Conservation (phyloP, 768 basidiomycete genomes). For the Chalciporus piperatus region DNA sequence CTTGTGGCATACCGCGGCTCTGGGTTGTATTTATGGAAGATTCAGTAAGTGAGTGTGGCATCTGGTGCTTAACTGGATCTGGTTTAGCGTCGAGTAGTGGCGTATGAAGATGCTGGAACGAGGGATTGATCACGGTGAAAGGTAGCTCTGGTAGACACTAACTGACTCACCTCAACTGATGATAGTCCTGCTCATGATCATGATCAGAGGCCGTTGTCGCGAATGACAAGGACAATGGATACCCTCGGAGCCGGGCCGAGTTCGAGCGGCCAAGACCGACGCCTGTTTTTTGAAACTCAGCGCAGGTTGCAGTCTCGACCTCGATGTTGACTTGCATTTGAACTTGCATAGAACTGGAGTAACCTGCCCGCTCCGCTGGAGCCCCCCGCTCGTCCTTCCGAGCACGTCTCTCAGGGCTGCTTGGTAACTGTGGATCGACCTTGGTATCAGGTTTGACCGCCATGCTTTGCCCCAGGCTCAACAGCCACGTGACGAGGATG, state of each 20-base stretch:
- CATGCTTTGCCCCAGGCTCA: background rate
- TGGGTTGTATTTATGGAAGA: background rate
- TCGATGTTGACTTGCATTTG: background rate
- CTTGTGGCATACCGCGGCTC: background rate
- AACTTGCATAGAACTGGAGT: background rate
- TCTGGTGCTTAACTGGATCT: background rate
- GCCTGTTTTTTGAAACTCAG: background rate
- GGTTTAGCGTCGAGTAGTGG: background rate
- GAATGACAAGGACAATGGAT: background rate
- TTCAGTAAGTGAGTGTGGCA: background rate
- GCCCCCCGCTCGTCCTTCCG: background rate
- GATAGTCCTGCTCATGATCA: too few relatives aligned
- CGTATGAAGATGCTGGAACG: background rate
- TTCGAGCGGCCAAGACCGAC: background rate
- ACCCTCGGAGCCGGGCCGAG: background rate
- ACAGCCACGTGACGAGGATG: conserved; percentile 5
- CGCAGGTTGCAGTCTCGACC: background rate
- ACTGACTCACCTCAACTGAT: too few relatives aligned
- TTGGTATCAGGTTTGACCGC: background rate
- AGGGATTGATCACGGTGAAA: too few relatives aligned
- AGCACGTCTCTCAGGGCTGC: background rate
- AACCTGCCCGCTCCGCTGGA: background rate
- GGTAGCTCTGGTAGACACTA: too few relatives aligned
- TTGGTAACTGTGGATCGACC: background rate
- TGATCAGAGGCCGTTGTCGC: background rate